Evolutionary conservation across 2,329 filamentous ascomycete species (phyloP).

Genomic region (Trichoderma simmonsii): DNA sequence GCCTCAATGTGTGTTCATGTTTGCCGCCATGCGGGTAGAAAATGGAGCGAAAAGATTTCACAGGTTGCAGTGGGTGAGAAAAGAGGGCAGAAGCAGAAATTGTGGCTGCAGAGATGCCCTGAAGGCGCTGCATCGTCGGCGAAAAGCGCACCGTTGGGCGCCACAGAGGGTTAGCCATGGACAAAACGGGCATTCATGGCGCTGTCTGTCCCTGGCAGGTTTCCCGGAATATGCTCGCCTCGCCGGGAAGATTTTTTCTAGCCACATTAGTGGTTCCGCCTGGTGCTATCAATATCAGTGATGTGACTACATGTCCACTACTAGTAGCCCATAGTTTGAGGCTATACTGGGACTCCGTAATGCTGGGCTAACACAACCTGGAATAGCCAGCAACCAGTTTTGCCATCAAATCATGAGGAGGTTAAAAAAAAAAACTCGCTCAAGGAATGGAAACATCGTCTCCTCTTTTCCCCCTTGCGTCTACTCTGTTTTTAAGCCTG

Average conservation of each 20-base stretch:
- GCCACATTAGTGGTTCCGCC: not conserved
- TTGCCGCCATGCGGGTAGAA: not conserved
- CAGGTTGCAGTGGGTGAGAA: not conserved
- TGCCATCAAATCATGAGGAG: not conserved
- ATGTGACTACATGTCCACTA: not conserved
- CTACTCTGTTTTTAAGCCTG: not conserved
- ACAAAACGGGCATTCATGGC: slow-evolving; percentile 5
- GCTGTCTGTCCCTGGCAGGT: not conserved
- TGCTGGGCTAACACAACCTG: not conserved
- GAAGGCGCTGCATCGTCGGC: not conserved
- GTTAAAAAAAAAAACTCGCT: not conserved
- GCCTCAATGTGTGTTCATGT: not conserved
- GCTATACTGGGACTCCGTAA: not conserved
- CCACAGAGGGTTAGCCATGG: not conserved
- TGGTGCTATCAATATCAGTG: not conserved
- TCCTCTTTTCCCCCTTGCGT: not conserved
- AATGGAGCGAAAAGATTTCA: not conserved
- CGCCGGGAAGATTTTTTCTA: not conserved
- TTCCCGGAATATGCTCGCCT: not conserved
- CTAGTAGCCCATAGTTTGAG: not conserved
- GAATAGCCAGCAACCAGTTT: not conserved
- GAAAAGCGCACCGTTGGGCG: not conserved
- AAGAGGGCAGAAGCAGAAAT: not conserved
- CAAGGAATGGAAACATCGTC: not conserved
- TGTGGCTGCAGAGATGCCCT: slow-evolving; percentile 7